Evolutionary conservation across 345 rosid species (phyloP), one percentile per base, ranked within the genome.

Genomic region (Carallia pectinifolia): DNA sequence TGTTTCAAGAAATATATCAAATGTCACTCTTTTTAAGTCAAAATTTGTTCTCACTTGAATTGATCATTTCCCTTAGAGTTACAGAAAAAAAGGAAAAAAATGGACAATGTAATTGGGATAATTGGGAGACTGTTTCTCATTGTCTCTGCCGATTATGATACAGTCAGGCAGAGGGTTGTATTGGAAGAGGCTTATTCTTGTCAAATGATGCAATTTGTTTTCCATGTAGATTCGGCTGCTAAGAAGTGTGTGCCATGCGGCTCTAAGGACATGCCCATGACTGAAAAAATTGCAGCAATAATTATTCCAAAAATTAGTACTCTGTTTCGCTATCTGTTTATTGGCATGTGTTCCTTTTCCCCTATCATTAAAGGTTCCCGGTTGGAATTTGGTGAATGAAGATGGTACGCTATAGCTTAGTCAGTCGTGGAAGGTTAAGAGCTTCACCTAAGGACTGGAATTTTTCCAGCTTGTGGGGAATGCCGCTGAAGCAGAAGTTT

Each of bases 241-340:
- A 90, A 85, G 84, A 92, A 90, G 85, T 95, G 96, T 71, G 90
- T 88, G 65, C 96, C 99, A 71, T 95, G 99, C 79, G 80, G 82
- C 66, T 8, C 90, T 17, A 90, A 90, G 87, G 97, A 92, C 62
- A 63, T 92, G 79, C 83, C 99, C 62, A 92, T 95, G 99, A 82
- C 90, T 18, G 88, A 87, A 83, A 85, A 86, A 79, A 83, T 74
- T 76, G 99, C 97, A 61, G 73, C 67, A 64, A 72, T 68, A 37
- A 76, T 89, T 52, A 76, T 92, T 64, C 50, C 88, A 48, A 85
- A 85, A 88, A 97, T 92, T 70, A 62, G n/a, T 69, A 12, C 48
- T 79, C 6, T n/a, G 18, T 31, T n/a, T 5, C 63, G 1, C 34
- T 37, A 2, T 6, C 37, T 52, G 9, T 44, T 15, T 63, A 38